These are phyloP conservation scores for Zopfia rhizophila DNA, from an alignment of 2,329 filamentous ascomycete genomes.

Conservation along the genomic window DNA sequence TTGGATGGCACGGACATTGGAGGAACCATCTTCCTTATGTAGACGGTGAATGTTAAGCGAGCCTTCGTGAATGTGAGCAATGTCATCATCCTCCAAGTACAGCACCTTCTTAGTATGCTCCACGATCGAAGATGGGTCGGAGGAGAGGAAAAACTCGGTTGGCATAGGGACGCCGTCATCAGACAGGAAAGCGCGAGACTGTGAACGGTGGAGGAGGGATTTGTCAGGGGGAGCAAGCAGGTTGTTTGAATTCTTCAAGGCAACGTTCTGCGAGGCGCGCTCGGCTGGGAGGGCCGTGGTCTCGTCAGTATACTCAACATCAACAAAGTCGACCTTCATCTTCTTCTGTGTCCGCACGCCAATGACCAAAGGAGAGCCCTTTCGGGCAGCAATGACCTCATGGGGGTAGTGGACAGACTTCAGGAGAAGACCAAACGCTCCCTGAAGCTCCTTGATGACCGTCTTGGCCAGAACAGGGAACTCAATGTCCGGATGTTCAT, in stretches of 20 bases:
- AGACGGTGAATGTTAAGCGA: constrained; percentile 99
- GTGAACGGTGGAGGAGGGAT: constrained; percentile 96
- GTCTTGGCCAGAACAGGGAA: constrained; percentile 98
- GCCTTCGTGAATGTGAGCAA: constrained; percentile 99
- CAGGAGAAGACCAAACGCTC: constrained; percentile 95
- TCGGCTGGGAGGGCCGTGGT: constrained; percentile 83
- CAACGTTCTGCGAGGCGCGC: constrained; percentile 94
- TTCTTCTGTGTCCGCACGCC: constrained; percentile 97
- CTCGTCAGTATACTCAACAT: constrained; percentile 96
- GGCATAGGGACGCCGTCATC: constrained; percentile 98
- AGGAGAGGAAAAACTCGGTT: constrained; percentile 99
- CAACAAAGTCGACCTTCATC: constrained; percentile 99
- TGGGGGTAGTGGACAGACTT: constrained; percentile 99
- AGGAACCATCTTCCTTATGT: constrained; percentile 95
- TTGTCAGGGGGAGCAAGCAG: constrained; percentile 91
- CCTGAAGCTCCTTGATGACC: constrained; percentile 97
- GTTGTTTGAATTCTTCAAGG: constrained; percentile 81
- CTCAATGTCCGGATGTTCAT: constrained; percentile 91
- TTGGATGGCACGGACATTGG: constrained; percentile 97
- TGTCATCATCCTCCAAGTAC: constrained; percentile 99
- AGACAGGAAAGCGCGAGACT: constrained; percentile 98
- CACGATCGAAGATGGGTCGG: constrained; percentile 96
- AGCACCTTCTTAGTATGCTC: constrained; percentile 99
- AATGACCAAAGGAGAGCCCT: constrained; percentile 97
- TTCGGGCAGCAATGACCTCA: constrained; percentile 96